Evolutionary conservation across 768 basidiomycete species (phyloP), one percentile per base, ranked within the genome.

Genomic region (Suillus luteus): DNA sequence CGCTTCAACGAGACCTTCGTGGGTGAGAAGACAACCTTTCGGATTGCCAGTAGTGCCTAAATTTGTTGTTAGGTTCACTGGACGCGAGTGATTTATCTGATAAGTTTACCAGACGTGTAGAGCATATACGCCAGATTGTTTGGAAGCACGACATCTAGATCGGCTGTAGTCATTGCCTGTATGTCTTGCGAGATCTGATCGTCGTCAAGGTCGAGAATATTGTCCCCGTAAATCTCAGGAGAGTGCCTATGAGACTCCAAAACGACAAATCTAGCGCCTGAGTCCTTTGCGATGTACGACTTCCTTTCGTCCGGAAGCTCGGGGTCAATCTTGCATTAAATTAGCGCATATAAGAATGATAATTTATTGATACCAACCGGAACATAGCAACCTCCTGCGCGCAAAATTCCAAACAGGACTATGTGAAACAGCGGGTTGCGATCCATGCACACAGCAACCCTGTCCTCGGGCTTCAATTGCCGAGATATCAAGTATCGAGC

Each of bases 321-420:
- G 5, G 83, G 81, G 64, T 84, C 83, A 60, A 84, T 83, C 83
- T 84, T 44, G n/a, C 3, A 62, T 49, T 41, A 15, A 31, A 40
- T 62, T 46, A 54, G 31, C 62, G 17, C 63, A 55, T 22, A 37
- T 27, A 49, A n/a, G 43, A 58, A 55, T 63, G 19, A 22, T 14
- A 12, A 59, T 19, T n/a, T 27, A 27, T 12, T 24, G 43, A 57
- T 24, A 70, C 78, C 49, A 64, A 83, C 83, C 12, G 83, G 81
- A 57, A 84, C 83, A 69, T 84, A 84, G 59, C 83, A 83, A 46
- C 77, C 83, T 48, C 83, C 83, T 27, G 83, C 79, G 41, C 78
- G 80, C 65, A 83, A 72, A 37, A 83, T 75, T 8, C 78, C 83
- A 60, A 82, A 74, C 64, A 83, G 71, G 2, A 77, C 74, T 24